Evolutionary conservation across 2,329 filamentous ascomycete species (phyloP).

Genomic region (Coniella lustricola): DNA sequence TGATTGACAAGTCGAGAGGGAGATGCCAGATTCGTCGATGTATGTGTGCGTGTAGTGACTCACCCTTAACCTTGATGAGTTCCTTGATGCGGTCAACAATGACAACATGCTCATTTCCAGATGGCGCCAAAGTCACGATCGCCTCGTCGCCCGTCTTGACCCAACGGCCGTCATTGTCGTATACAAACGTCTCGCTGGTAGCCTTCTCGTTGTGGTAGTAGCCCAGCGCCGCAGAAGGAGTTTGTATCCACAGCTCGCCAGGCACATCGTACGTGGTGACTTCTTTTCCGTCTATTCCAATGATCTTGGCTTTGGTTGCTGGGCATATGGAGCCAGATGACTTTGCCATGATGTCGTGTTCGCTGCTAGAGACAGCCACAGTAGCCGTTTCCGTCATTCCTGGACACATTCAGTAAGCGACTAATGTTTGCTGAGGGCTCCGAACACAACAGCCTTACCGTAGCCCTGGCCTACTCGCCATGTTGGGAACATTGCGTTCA

Average conservation of each 20-base stretch:
- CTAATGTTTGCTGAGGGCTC: not conserved
- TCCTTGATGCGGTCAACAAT: constrained; percentile 67
- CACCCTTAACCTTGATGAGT: constrained; percentile 45
- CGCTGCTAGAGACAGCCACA: constrained; percentile 54
- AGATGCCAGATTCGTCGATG: not conserved
- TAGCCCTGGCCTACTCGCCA: constrained; percentile 66
- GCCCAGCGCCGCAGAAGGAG: constrained; percentile 69
- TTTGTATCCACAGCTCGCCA: constrained; percentile 74
- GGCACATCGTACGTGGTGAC: constrained; percentile 59
- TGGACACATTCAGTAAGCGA: constrained; percentile 18
- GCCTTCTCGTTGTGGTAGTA: constrained; percentile 85
- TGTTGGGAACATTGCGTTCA: constrained; percentile 52
- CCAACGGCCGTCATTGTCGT: constrained; percentile 62
- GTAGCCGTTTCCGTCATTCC: constrained; percentile 75
- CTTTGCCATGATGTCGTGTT: constrained; percentile 61
- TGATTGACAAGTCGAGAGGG: not conserved
- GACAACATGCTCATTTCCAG: constrained; percentile 72
- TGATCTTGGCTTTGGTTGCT: constrained; percentile 55
- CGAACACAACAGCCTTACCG: constrained; percentile 38
- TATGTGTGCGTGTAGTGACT: not conserved
- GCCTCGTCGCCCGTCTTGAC: constrained; percentile 84
- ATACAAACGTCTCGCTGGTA: constrained; percentile 69
- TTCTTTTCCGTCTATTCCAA: constrained; percentile 63
- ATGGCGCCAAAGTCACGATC: constrained; percentile 54
- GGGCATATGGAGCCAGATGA: constrained; percentile 67